These are phyloP conservation scores for Ceratobasidium sp. DNA, from an alignment of 1,284 basidiomycete genomes.

Conservation along the genomic window DNA sequence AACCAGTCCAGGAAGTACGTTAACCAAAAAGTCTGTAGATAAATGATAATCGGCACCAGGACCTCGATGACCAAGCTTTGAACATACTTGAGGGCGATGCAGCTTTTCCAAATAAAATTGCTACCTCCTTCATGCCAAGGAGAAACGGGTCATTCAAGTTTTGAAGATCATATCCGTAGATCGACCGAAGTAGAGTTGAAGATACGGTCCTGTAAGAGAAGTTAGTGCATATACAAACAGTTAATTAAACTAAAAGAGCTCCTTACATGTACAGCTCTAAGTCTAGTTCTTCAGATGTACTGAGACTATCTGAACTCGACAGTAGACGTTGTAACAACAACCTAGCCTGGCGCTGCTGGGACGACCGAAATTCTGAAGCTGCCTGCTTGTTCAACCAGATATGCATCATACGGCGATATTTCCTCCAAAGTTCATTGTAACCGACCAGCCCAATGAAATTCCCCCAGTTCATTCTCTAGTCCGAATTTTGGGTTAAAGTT, in stretches of 20 bases:
- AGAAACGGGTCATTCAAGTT: slow-evolving; percentile 15
- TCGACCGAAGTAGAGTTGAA: slow-evolving; percentile 11
- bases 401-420: slow-evolving; percentile 32
- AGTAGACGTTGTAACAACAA: slow-evolving; percentile 12
- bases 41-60: neutral
- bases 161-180: slow-evolving; percentile 31
- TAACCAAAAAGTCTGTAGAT: slow-evolving; percentile 28
- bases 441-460: neutral
- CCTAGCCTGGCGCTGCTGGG: slow-evolving; percentile 7
- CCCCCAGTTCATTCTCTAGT: slow-evolving; percentile 31
- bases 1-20: slow-evolving; percentile 18
- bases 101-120: neutral
- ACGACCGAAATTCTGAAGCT: neutral
- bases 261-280: slow-evolving; percentile 5
- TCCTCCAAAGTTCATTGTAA: slow-evolving; percentile 22
- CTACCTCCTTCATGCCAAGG: neutral
- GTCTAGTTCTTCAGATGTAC: slow-evolving; percentile 3
- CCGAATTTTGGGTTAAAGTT: neutral
- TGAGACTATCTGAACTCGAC: neutral
- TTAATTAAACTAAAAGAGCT: too few species aligned
- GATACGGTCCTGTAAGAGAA: neutral
- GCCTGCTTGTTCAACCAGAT: slow-evolving; percentile 38
- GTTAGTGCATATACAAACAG: neutral
- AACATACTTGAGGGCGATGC: slow-evolving; percentile 20
- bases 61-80: neutral